Evolutionary conservation across 805 yeast species (phyloP), one percentile per base, ranked within the genome.

Genomic region (Metschnikowia peoriensis): DNA sequence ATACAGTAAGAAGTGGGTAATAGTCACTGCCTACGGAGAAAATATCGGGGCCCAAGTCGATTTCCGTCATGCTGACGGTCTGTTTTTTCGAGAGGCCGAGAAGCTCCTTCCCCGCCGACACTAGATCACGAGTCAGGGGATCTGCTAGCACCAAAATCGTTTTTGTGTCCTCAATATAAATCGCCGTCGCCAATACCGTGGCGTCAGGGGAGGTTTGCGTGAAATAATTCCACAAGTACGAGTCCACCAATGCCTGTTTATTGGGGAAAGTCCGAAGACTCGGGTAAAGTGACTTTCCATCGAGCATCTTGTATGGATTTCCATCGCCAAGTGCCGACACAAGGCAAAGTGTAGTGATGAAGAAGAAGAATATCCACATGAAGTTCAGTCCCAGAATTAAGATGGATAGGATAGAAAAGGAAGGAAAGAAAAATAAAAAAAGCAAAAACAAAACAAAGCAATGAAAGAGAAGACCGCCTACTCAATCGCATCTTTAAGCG

Each of bases 151-250:
- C 54, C 34, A 54, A 27, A n/a, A 54, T 46, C 17, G 57, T 51
- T 29, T 44, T 44, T 12, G 57, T 35, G 46, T 54, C 54, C 39
- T 56, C 53, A 34, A 56, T 42, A 39, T 42, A 51, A 16, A 56
- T 27, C 27, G 52, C 52, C 7, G 49, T 51, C 16, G 50, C 38
- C 28, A 42, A 28, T 4, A 47, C 44, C 16, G 47, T 10, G 17
- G 35, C 28, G n/a, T 40, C 47, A 37, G 16, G 14, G 22, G 29
- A n/a, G 22, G 38, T 43, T 35, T 6, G 38, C 22, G 40, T 46
- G 44, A 52, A 46, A 28, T 52, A 46, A 15, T 16, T 34, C 61
- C 61, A 58, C 45, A 53, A 50, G 35, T 27, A 39, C n/a, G 61
- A 58, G 9, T 41, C 39, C 22, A 34, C 37, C 39, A 58, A 47